Evolutionary conservation across 129 eudicot species (phyloP).

Genomic region (Arctium minus): DNA sequence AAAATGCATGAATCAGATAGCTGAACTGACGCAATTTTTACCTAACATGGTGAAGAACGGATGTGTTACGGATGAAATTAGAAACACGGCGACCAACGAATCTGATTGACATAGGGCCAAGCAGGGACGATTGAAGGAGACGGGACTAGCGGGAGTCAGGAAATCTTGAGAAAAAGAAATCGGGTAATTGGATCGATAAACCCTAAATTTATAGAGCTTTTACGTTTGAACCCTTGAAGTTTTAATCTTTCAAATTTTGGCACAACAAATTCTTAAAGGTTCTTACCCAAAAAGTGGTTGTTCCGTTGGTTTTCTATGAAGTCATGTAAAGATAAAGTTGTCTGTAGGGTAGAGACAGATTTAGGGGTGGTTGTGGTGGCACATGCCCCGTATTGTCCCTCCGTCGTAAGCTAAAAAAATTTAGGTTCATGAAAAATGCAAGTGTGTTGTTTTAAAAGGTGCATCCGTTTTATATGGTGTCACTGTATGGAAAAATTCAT

Average conservation of each 20-base stretch:
- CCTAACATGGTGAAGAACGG: slow-evolving; percentile 18
- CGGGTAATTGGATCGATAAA: background rate
- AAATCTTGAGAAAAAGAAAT: background rate
- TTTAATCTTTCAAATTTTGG: background rate
- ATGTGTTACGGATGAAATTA: background rate
- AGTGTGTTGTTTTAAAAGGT: too few species aligned
- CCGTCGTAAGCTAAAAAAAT: too few species aligned
- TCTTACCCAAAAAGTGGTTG: too few species aligned
- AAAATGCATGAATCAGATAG: slow-evolving; percentile 11
- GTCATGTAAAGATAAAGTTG: too few species aligned
- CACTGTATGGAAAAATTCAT: too few species aligned
- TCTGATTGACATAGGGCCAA: slow-evolving; percentile 17
- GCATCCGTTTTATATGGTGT: too few species aligned
- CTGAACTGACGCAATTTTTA: background rate
- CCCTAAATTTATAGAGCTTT: background rate
- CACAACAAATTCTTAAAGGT: background rate
- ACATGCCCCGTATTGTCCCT: too few species aligned
- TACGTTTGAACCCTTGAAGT: background rate
- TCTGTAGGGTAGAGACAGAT: too few species aligned
- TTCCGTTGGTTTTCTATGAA: too few species aligned
- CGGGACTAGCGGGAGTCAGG: background rate
- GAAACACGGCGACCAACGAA: background rate
- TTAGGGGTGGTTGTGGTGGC: too few species aligned
- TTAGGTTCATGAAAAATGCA: too few species aligned
- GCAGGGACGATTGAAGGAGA: background rate